Base-by-base conservation (phyloP, 2,329 filamentous ascomycete species). In the Pseudogymnoascus sp. region DNA sequence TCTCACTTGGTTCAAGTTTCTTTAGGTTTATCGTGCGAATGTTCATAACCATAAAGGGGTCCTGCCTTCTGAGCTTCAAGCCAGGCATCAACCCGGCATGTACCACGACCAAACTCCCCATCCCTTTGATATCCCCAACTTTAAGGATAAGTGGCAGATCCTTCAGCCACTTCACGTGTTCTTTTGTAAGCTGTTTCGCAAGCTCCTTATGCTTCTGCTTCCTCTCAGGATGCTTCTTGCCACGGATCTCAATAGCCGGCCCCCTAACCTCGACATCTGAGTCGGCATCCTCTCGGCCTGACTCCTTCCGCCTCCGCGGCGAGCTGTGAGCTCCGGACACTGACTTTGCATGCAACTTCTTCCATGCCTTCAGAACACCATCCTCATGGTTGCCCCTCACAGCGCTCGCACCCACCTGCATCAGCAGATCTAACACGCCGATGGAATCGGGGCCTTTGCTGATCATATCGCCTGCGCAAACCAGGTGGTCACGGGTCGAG, bases 321-420 rank as follows among this genome's bases (percentile, higher is more conserved):
- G 63, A 62, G 42, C 66, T 66, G 5, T 53, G 46, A 8, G 4
- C 14, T 6, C 14, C 25, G 7, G 34, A 60, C 12, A 14, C 12
- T 73, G 78, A 65, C n/a, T 66, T 66, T 0, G 62, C 59, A 16
- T 70, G 63, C 68, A 76, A 70, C 37, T 74, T 71, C 28, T 79
- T 78, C 65, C 86, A 83, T 1, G 86, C 82, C 7, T 88, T 81
- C n/a, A 97, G 81, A 18, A 97, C 81, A 21, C 87, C 83, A 73
- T 97, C 93, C 73, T 99, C 95, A 76, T 96, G 90, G 76, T 97
- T 97, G 16, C 95, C 95, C 60, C 93, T 87, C 7, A 97, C 91
- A 66, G 86, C 90, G 31, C 88, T 90, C 21, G 93, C 93, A 60
- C 84, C 84, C 38, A 93, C 77, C 12, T 83, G 76, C 73, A 91